A percentile compares a stretch with the other conserved stretches of the same genome.
phyloP scores from a whole-genome alignment of 805 yeast genomes.

The Allodekkera sacchari region DNA sequence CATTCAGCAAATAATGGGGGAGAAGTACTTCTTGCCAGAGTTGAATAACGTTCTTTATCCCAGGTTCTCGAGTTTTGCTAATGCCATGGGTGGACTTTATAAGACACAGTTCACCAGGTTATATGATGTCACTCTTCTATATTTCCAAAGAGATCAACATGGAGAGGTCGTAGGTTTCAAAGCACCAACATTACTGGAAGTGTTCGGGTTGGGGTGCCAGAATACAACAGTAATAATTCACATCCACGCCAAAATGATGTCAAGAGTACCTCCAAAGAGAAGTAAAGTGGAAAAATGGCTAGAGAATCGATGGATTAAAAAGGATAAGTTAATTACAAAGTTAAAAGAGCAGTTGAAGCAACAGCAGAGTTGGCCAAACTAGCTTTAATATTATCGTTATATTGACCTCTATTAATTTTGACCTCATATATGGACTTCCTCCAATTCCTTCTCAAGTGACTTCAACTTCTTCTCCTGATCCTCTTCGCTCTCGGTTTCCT shows the following conservation, averaged over 20 bases:
- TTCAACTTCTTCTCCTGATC: constrained; percentile 19
- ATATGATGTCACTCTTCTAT: constrained; percentile 49
- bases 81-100: constrained; percentile 36
- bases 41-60: constrained; percentile 67
- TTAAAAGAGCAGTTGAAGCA: constrained; percentile 21
- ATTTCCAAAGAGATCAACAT: constrained; percentile 20
- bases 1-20: constrained; percentile 47
- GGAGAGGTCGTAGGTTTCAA: constrained; percentile 16
- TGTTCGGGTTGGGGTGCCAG: constrained; percentile 26
- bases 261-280: constrained; percentile 44
- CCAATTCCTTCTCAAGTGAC: constrained; percentile 46
- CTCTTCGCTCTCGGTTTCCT: constrained; percentile 24
- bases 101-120: constrained; percentile 33
- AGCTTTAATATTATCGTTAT: background rate
- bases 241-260: constrained; percentile 36
- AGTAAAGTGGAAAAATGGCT: constrained; percentile 64
- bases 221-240: constrained; percentile 33
- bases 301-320: constrained; percentile 63
- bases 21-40: constrained; percentile 50
- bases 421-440: constrained; percentile 23
- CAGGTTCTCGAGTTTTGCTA: constrained; percentile 52
- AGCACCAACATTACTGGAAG: constrained; percentile 30
- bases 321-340: constrained; percentile 44
- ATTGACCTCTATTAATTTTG: background rate
- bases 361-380: background rate